Evolutionary conservation across 2,329 filamentous ascomycete genomes (phyloP), one percentile per base, ranked within the genome.

Genomic region (Colletotrichum caudatum): DNA sequence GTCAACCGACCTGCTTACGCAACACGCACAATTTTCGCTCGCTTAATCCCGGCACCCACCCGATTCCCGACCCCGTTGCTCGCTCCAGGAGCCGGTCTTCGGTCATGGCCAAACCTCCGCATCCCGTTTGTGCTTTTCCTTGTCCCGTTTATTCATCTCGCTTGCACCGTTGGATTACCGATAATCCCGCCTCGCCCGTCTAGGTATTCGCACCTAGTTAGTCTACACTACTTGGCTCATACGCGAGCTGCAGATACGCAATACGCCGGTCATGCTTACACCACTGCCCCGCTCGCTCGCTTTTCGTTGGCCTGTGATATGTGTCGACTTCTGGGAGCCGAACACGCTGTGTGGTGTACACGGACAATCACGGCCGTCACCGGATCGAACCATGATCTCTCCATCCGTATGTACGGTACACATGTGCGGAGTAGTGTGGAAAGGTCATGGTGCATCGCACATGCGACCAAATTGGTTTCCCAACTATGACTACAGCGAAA

Each of bases 21-120:
- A 67, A 46, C 48, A 57, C 46, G 48, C 23, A 18, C 56, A 48
- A 26, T 51, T 66, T 66, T 66, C 46, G n/a, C 53, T 63, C 58
- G 57, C 69, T 56, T 54, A 44, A 48, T 60, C 20, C 65, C 69
- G 69, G 69, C 35, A 39, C 64, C 69, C 69, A 69, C 23, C 8
- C 44, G 65, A 44, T 69, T 69, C 65, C 69, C 65, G 46, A 64
- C 65, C 29, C 59, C 54, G 59, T 60, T 64, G 23, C 64, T 60
- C 54, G 35, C 58, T 23, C n/a, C 4, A 29, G 5, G 18, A 65
- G 41, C 23, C 68, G 59, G 69, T 53, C 33, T 18, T 72, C 65
- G 65, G 69, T 60, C 59, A 64, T 56, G 59, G 46, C 23, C 46
- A 57, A 23, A 39, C 48, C 58, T 67, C 64, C 68, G 64, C 60